These are phyloP conservation scores for Claviceps sp. DNA, from an alignment of 2,329 filamentous ascomycete genomes.

Conservation along the genomic window DNA sequence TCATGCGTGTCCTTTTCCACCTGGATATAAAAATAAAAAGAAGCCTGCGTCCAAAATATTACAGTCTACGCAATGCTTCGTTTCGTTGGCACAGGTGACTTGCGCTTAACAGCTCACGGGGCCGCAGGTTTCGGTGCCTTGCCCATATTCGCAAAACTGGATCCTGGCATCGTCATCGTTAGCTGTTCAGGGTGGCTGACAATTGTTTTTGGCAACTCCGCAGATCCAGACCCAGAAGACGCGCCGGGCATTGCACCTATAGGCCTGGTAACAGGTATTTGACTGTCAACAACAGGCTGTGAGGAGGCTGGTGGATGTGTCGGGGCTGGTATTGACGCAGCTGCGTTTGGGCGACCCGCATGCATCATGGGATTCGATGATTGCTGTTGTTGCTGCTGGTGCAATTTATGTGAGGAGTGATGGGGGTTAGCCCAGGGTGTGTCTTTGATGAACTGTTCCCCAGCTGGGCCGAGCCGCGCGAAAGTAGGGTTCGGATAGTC, in stretches of 20 bases:
- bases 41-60: neutral
- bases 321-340: neutral
- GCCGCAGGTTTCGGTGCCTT: conserved; percentile 23
- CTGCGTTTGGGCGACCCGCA: conserved; percentile 8
- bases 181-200: conserved; percentile 19
- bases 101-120: conserved; percentile 12
- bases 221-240: conserved; percentile 22
- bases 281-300: conserved; percentile 13
- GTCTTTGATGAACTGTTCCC: conserved; percentile 77
- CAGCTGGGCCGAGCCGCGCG: conserved; percentile 47
- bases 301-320: conserved; percentile 9
- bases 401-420: conserved; percentile 51
- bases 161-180: conserved; percentile 22
- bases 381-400: conserved; percentile 16
- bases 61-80: neutral
- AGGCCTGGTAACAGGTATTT: conserved; percentile 14
- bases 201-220: conserved; percentile 28
- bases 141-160: conserved; percentile 17
- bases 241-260: conserved; percentile 14
- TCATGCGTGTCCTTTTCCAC: conserved; percentile 19
- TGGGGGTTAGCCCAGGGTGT: conserved; percentile 90
- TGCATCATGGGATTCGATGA: conserved; percentile 13
- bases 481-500: conserved; percentile 36
- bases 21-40: neutral
- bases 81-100: neutral